Base-by-base conservation (phyloP, 805 yeast genomes). In the Saccharomycopsis schoenii region DNA sequence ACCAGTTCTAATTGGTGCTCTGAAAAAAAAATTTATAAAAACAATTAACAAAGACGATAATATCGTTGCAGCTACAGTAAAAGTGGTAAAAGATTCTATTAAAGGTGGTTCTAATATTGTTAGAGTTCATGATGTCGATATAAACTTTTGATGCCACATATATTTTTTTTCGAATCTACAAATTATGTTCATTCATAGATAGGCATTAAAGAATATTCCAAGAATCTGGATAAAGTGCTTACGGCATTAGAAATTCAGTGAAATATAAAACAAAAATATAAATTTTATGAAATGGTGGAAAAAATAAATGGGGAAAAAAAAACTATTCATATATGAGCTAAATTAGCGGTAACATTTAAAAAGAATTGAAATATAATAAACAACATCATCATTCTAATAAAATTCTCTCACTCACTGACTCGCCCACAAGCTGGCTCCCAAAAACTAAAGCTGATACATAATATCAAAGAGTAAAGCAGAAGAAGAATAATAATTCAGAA, bases 11-110 rank as follows among this genome's bases (percentile, higher is more conserved):
- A 70, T 91, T 21, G 99, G 98, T 0, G 89, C 97, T 1, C 88
- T 96, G 21, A 80, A 98, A 66, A 94, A 94, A 76, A 78, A 81
- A 68, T 94, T 94, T 68, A 83, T 94, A 66, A 97, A 97, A 24
- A 12, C 15, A 21, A 12, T 47, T 47, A 34, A 83, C n/a, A 78
- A 98, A 61, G 39, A 58, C 41, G 56, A 60, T 19, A 55, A 41
- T 14, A 12, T 55, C 12, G 83, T 83, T 1, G 73, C 83, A 57
- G 93, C 96, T 12, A 90, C 97, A 0, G 84, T 84, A 10, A 88
- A 96, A 0, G 77, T 89, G 0, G 80, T 88, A 1, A 79, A 87
- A 64, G 84, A 96, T 0, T 82, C 94, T 64, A 79, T 90, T 42
- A 85, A 86, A 12, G 84, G 81, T 67, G 85, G 86, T 1, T 78